phyloP scores from a whole-genome alignment of 2,329 filamentous ascomycete species.

The Amylocarpus encephaloides region DNA sequence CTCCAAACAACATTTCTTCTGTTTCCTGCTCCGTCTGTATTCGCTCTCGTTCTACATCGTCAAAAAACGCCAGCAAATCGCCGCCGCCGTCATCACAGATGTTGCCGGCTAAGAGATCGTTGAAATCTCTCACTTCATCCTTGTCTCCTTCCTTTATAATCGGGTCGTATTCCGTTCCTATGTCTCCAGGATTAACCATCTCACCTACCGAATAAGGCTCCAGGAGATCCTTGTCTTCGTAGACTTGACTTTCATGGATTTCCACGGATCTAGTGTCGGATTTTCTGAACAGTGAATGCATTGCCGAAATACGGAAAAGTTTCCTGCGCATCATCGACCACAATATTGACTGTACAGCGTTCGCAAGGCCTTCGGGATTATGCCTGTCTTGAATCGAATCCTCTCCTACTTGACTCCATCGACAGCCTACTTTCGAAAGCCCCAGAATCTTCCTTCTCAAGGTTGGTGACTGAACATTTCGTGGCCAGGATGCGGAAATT shows the following conservation, averaged over 20 bases:
- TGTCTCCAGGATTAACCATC: not conserved
- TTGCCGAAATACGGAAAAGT: constrained; percentile 14
- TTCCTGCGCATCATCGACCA: constrained; percentile 26
- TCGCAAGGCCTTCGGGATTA: constrained; percentile 4
- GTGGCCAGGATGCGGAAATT: constrained; percentile 12
- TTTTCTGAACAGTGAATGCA: constrained; percentile 6
- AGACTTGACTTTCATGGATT: not conserved
- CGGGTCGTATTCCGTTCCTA: not conserved
- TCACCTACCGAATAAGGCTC: not conserved
- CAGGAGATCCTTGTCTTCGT: not conserved
- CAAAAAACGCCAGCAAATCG: constrained; percentile 9
- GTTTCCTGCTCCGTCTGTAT: constrained; percentile 16
- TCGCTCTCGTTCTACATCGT: constrained; percentile 14
- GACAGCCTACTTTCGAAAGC: not conserved
- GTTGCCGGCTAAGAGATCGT: constrained; percentile 11
- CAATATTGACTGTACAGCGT: constrained; percentile 17
- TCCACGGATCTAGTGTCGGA: not conserved
- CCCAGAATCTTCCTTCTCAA: constrained; percentile 16
- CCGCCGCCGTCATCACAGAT: constrained; percentile 2
- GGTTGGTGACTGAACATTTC: constrained; percentile 19
- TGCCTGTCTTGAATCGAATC: not conserved
- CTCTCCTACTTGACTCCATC: not conserved
- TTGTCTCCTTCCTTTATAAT: not conserved
- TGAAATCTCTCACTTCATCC: constrained; percentile 6
- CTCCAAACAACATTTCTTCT: constrained; percentile 21